These are phyloP conservation scores for Scleroderma bovista DNA, from an alignment of 768 basidiomycete species.

Conservation along the genomic window DNA sequence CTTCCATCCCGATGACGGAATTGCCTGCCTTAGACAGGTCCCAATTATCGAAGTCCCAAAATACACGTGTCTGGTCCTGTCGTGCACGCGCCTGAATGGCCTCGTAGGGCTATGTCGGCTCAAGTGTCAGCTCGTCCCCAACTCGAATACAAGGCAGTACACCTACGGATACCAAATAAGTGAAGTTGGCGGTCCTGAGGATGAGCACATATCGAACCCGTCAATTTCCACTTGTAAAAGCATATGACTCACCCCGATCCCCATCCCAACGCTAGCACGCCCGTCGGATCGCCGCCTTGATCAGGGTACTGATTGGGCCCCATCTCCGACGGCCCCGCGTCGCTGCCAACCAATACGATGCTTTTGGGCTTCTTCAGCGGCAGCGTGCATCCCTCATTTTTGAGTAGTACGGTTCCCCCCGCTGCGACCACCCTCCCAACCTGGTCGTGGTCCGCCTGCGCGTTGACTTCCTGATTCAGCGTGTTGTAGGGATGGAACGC, in stretches of 20 bases:
- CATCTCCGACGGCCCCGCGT: conserved; percentile 53
- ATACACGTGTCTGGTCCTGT: conserved; percentile 58
- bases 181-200: conserved; percentile 59
- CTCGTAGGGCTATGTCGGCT: conserved; percentile 53
- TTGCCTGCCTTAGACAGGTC: conserved; percentile 47
- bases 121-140: too few relatives aligned
- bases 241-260: conserved; percentile 54
- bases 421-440: conserved; percentile 59
- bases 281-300: conserved; percentile 51
- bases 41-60: conserved; percentile 69
- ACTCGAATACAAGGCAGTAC: not conserved
- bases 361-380: conserved; percentile 56
- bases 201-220: conserved; percentile 20
- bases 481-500: conserved; percentile 25
- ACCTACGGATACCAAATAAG: conserved; percentile 71
- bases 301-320: conserved; percentile 73
- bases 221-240: conserved; percentile 15
- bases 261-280: conserved; percentile 89
- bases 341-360: conserved; percentile 58
- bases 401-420: conserved; percentile 62
- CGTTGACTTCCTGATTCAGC: conserved; percentile 43
- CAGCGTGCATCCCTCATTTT: conserved; percentile 53
- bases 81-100: conserved; percentile 73
- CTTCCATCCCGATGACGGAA: conserved; percentile 45
- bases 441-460: conserved; percentile 47